Evolutionary conservation across 768 basidiomycete genomes (phyloP), one percentile per base, ranked within the genome.

Genomic region (Tremella fuciformis): DNA sequence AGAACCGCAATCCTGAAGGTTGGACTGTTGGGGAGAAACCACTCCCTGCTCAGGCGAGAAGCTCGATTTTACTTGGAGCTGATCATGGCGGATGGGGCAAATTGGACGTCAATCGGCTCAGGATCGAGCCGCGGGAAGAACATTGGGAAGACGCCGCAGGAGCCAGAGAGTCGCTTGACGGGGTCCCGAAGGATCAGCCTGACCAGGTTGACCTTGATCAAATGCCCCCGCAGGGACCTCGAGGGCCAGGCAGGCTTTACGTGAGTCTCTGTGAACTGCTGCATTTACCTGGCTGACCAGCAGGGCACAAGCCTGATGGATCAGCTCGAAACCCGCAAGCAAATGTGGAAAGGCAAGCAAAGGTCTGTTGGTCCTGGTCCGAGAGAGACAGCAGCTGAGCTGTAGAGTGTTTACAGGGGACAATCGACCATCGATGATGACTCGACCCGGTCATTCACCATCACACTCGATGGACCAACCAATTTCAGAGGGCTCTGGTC

Each of bases 341-440:
- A 84, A 13, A 83, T 84, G 63, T 88, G 92, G 84, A 85, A 86
- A 64, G 84, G 81, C 59, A 91, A 86, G 76, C 85, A 89, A 76
- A 83, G 92, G 92, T 92, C 79, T 65, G 80, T 64, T 34, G 50
- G 11, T 21, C 13, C 11, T 24, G 37, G 38, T 47, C 50, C 21
- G 22, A 21, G 50, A 55, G 34, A 29, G 19, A 63, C 58, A 50
- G 47, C 51, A 48, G 61, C 59, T 60, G 15, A 26, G 11, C 22
- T 22, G 19, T 60, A 94, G 92, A 55, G 86, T 89, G 13, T 96
- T 96, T 76, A 84, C 80, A 54, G 92, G 92, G 13, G 92, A 96
- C 69, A 82, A 87, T 63, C 81, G 91, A 57, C 90, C 92, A 9
- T 88, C 89, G 3, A 94, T 94, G 92, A 93, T 94, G 91, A 84